These are phyloP conservation scores for Hyaloraphidium curvatum DNA, from an alignment of 192 early-diverging fungal species.

Conservation along the genomic window DNA sequence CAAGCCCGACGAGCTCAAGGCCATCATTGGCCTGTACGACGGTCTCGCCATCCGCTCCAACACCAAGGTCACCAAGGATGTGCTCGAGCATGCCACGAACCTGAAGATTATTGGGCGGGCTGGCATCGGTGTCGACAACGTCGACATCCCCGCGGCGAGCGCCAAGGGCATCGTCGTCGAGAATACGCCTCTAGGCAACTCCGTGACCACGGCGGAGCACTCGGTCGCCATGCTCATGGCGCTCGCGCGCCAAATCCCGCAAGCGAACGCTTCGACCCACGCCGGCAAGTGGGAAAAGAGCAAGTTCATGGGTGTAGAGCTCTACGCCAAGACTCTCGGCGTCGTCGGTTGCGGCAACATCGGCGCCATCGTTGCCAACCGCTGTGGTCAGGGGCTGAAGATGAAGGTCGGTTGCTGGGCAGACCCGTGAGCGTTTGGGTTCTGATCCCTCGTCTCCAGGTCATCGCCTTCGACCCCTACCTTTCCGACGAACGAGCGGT, in stretches of 20 bases:
- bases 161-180: conserved; percentile 5
- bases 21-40: too few species aligned
- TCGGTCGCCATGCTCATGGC: neutral
- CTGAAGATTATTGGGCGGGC: conserved; percentile 3
- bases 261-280: conserved; percentile 5
- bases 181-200: neutral
- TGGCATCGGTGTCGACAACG: conserved; percentile 6
- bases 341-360: conserved; percentile 8
- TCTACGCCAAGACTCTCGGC: conserved; percentile 5
- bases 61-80: conserved; percentile 5
- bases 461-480: too few species aligned
- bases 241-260: conserved; percentile 3
- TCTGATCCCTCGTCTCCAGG: too few species aligned
- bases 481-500: neutral
- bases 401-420: conserved; percentile 1
- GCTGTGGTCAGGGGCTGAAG: too few species aligned
- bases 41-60: conserved; percentile 1
- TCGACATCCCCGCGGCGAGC: conserved; percentile 1
- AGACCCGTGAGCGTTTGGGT: too few species aligned
- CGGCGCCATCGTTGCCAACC: neutral
- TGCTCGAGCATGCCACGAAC: conserved; percentile 5
- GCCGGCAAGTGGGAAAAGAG: neutral
- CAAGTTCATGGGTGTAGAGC: neutral
- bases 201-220: neutral
- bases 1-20: too few species aligned